Conservation (phyloP, 1,139 yeast genomes). For the Taphrina pruni region DNA sequence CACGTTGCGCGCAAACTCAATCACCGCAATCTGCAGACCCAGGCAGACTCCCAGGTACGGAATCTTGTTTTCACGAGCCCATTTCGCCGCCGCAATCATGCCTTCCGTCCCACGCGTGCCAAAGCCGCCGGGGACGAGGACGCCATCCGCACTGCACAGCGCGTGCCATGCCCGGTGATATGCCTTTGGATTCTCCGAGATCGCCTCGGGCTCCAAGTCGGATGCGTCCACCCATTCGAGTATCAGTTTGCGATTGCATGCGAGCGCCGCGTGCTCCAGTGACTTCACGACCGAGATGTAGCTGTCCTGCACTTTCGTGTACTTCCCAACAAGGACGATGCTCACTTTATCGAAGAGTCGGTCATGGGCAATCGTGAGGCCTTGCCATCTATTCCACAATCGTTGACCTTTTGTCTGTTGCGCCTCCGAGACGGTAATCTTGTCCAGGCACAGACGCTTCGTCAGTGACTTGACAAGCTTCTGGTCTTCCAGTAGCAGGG, state of each 20-base stretch:
- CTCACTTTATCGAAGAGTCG: constrained; percentile 83
- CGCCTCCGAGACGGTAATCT: constrained; percentile 60
- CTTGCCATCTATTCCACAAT: constrained; percentile 78
- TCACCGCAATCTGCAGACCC: constrained; percentile 96
- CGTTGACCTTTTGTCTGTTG: constrained; percentile 69
- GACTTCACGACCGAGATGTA: constrained; percentile 94
- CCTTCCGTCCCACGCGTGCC: constrained; percentile 98
- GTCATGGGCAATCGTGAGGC: constrained; percentile 72
- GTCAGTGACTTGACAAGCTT: constrained; percentile 76
- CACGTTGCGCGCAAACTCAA: constrained; percentile 86
- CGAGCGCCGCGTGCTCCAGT: constrained; percentile 92
- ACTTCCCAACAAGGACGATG: constrained; percentile 96
- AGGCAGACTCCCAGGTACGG: constrained; percentile 97
- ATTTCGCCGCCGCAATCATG: constrained; percentile 94
- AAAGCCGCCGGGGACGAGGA: constrained; percentile 97
- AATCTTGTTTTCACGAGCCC: constrained; percentile 92
- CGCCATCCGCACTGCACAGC: constrained; percentile 94
- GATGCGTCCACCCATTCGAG: constrained; percentile 96
- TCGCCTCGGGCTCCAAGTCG: constrained; percentile 73
- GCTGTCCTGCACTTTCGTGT: constrained; percentile 92
- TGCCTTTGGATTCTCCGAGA: constrained; percentile 65
- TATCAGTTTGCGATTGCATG: constrained; percentile 79
- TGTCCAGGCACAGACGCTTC: constrained; percentile 67
- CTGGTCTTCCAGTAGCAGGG: constrained; percentile 86
- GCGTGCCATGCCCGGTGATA: constrained; percentile 96